Percentiles rank a stretch among this genome's conserved stretches.
Conservation (phyloP, 768 basidiomycete genomes). For the Rickenella mellea region DNA sequence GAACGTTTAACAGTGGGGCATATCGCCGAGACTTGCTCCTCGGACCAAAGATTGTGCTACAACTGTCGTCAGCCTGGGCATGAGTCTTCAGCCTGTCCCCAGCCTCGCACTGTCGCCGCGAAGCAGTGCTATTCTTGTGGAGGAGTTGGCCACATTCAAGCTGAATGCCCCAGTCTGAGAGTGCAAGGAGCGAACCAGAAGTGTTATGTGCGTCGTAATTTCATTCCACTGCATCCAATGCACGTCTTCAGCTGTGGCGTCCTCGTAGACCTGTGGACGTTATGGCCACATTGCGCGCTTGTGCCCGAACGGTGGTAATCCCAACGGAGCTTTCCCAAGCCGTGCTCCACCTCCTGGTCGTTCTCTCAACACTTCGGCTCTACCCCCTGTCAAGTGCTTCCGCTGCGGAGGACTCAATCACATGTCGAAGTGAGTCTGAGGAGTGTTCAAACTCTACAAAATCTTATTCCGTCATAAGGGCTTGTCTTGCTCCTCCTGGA, state of each 20-base stretch:
- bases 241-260: constrained; percentile 1
- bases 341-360: constrained; percentile 71
- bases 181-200: constrained; percentile 62
- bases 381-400: constrained; percentile 83
- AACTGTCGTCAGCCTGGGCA: constrained; percentile 94
- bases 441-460: not conserved
- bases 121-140: constrained; percentile 94
- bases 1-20: constrained; percentile 59
- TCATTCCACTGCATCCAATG: not conserved
- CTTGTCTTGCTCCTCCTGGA: constrained; percentile 72
- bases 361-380: constrained; percentile 60
- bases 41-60: constrained; percentile 85
- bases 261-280: constrained; percentile 62
- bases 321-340: constrained; percentile 34
- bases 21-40: constrained; percentile 86
- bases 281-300: constrained; percentile 74
- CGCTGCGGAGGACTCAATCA: constrained; percentile 86
- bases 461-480: constrained; percentile 33
- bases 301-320: constrained; percentile 48
- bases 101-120: constrained; percentile 69
- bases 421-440: constrained; percentile 53
- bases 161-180: constrained; percentile 77
- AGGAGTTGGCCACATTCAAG: constrained; percentile 84
- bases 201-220: constrained; percentile 59
- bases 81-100: constrained; percentile 81